Evolutionary conservation across 2,329 filamentous ascomycete species (phyloP), one percentile per base, ranked within the genome.

Genomic region (Periconia macrospinosa): DNA sequence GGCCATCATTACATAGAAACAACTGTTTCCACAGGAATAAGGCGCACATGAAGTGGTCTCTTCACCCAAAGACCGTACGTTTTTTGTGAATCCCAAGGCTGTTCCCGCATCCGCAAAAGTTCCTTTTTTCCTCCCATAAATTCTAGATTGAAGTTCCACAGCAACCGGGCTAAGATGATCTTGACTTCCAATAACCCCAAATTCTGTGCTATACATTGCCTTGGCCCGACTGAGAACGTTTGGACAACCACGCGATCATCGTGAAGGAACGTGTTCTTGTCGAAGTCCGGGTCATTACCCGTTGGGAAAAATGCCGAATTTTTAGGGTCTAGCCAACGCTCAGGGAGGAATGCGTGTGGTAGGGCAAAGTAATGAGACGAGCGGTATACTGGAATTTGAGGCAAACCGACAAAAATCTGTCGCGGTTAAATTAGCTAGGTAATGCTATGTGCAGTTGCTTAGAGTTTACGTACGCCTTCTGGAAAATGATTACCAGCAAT

Each of bases 121-220:
- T 18, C 17, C 37, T 41, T 5, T 17, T 45, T 30, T 64, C 50
- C 9, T 41, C 57, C 17, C 23, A 27, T 8, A 27, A 60, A 14
- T 2, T 3, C 23, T 1, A 68, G 13, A 58, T 79, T 73, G 50
- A 78, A 79, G 1, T 64, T 62, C 60, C 65, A 78, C 3, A 78
- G 30, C 30, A 78, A 27, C 8, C 23, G 23, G 3, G 23, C 23
- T 8, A 27, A 27, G 8, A 27, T 27, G 23, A 27, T 27, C 23
- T 27, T 27, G 5, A 27, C 23, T 8, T 27, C 23, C 23, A 27
- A 27, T 27, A 27, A 27, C 8, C 23, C 23, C 23, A 27, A 8
- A 27, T 27, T 27, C 23, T 27, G 23, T 27, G 23, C 23, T 27
- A 27, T 27, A 27, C 23, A 27, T 27, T 27, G 23, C 23, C 23